Percentiles rank a stretch among this genome's conserved stretches.
phyloP scores from a whole-genome alignment of 805 yeast species.

The Suhomyces xylopsoci region DNA sequence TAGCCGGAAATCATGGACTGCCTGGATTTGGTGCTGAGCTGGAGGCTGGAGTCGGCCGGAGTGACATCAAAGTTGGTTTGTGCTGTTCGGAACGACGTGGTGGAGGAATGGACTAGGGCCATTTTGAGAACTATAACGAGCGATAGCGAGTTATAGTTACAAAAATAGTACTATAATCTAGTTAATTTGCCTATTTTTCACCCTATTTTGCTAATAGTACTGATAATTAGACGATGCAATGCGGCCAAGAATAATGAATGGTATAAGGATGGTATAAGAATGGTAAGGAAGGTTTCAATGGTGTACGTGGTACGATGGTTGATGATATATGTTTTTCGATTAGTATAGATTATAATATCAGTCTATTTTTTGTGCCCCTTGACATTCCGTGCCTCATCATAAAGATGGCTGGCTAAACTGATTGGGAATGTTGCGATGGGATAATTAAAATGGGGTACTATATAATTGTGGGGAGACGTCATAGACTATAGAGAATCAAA shows the following conservation, averaged over 20 bases:
- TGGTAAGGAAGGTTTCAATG: too few species aligned
- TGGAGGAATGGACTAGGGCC: constrained; percentile 8
- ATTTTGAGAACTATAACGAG: background rate
- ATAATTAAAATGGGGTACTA: background rate
- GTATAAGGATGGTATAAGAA: too few species aligned
- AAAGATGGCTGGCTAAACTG: constrained; percentile 8
- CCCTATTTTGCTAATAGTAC: too few species aligned
- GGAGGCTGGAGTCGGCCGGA: background rate
- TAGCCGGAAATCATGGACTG: background rate
- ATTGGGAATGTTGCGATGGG: background rate
- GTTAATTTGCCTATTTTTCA: too few species aligned
- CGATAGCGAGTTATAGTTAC: too few species aligned
- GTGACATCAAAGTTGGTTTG: constrained; percentile 2
- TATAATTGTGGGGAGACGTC: background rate
- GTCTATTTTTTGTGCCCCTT: background rate
- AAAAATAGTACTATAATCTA: background rate
- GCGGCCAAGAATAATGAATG: too few species aligned
- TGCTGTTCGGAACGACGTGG: constrained; percentile 13
- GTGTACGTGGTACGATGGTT: background rate
- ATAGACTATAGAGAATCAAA: too few species aligned
- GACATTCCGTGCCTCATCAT: background rate
- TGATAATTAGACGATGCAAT: background rate
- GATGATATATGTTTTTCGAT: too few species aligned
- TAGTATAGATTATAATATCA: too few species aligned
- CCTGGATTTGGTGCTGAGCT: background rate